Conservation (phyloP, 1,139 yeast species). For the Saccharomyces hybrid region DNA sequence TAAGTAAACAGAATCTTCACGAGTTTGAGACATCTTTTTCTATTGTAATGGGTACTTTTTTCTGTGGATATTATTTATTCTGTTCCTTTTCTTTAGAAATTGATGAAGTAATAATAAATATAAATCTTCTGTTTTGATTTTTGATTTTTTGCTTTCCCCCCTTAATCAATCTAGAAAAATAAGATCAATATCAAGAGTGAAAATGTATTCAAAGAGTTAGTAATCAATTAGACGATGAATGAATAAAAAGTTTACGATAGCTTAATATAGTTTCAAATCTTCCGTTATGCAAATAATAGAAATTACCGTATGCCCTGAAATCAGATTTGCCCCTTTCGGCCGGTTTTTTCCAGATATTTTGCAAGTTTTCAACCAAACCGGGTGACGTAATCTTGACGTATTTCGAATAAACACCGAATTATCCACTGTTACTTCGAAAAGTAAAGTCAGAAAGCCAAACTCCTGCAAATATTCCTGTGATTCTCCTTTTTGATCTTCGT, state of each 20-base stretch:
- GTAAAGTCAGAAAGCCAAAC: background rate
- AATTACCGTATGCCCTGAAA: no score
- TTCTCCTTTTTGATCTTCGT: no score
- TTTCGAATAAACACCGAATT: background rate
- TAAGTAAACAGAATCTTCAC: constrained; percentile 97
- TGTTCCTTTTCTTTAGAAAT: background rate
- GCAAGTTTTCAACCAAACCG: background rate
- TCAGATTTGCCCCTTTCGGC: background rate
- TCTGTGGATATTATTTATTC: background rate
- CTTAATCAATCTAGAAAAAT: background rate
- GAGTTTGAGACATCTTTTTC: constrained; percentile 40
- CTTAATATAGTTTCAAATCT: background rate
- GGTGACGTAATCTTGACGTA: background rate
- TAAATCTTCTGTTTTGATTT: background rate
- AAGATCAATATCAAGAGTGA: background rate
- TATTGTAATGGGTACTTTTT: background rate
- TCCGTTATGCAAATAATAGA: no score
- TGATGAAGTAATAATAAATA: background rate
- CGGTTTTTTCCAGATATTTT: background rate
- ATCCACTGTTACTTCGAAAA: background rate
- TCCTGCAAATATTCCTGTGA: background rate
- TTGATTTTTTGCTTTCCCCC: background rate
- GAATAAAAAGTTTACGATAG: background rate
- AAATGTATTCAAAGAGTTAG: background rate
- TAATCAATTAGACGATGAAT: background rate